Percentiles rank a stretch among this genome's conserved stretches.
These are phyloP conservation scores for Xylaria polymorpha DNA, from an alignment of 2,329 filamentous ascomycete species.

Conservation along the genomic window DNA sequence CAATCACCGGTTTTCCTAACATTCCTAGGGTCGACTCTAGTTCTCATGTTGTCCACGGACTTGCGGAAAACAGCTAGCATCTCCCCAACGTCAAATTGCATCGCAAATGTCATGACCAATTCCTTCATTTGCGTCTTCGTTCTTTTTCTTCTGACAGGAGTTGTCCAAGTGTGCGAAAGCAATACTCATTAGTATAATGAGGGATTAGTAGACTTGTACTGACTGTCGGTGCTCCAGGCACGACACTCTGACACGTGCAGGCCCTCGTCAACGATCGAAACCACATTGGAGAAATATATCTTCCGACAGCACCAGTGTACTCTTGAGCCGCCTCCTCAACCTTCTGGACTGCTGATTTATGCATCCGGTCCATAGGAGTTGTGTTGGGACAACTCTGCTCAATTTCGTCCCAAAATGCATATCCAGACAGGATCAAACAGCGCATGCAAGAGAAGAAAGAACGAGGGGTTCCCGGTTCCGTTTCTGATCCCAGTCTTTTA, in stretches of 20 bases:
- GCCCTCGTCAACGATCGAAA: neutral
- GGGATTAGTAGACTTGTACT: neutral
- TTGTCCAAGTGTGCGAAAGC: neutral
- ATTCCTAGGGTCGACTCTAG: neutral
- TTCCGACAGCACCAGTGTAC: too few species aligned
- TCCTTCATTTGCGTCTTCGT: too few species aligned
- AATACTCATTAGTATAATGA: neutral
- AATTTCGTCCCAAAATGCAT: constrained; percentile 21
- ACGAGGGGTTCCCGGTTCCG: neutral
- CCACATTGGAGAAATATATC: neutral
- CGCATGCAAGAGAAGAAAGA: neutral
- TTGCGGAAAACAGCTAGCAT: neutral
- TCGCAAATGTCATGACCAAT: neutral
- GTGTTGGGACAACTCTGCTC: neutral
- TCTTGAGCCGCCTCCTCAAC: neutral
- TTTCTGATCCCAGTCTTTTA: neutral
- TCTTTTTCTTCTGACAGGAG: neutral
- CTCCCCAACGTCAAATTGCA: neutral
- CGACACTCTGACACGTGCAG: neutral
- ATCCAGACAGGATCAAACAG: neutral
- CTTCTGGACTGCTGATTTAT: neutral
- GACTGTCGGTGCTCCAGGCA: neutral
- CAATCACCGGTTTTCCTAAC: too few species aligned
- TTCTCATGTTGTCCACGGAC: neutral
- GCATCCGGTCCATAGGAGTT: neutral